Conservation (phyloP, 1,284 basidiomycete genomes). For the Heterobasidion occidentale region DNA sequence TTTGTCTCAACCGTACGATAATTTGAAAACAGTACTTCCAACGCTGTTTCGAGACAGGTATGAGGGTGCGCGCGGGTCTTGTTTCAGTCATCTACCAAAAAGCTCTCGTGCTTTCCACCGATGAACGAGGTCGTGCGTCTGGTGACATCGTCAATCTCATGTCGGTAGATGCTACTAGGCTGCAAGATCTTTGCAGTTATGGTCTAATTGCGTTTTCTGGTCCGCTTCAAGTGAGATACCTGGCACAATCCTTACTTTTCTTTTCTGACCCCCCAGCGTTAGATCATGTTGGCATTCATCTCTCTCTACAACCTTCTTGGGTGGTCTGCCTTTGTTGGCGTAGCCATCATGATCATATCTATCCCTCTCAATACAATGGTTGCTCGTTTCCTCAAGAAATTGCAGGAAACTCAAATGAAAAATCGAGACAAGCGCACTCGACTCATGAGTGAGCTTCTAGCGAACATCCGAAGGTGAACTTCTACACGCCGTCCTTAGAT, state of each 20-base stretch:
- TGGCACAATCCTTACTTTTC: not conserved
- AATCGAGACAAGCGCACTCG: conserved; percentile 74
- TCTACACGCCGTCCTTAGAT: not conserved
- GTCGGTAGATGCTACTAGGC: conserved; percentile 78
- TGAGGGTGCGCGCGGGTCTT: conserved; percentile 87
- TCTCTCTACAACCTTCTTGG: conserved; percentile 86
- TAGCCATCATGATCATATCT: conserved; percentile 84
- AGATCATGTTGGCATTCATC: conserved; percentile 85
- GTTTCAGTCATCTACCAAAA: conserved; percentile 85
- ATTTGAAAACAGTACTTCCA: not conserved
- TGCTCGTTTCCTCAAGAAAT: conserved; percentile 67
- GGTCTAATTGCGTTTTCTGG: conserved; percentile 65
- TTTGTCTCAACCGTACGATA: not conserved
- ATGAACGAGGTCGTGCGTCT: conserved; percentile 72
- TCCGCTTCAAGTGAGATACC: conserved; percentile 48
- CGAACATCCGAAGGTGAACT: conserved; percentile 79
- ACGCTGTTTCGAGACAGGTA: conserved; percentile 69
- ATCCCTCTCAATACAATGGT: conserved; percentile 78
- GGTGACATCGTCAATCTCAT: conserved; percentile 95
- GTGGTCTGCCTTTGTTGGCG: conserved; percentile 89
- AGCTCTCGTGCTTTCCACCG: conserved; percentile 77
- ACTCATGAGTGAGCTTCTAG: conserved; percentile 76
- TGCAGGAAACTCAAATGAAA: conserved; percentile 90
- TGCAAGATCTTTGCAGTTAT: conserved; percentile 86
- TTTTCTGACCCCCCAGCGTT: not conserved